Evolutionary conservation across 176 grass and related monocot species (phyloP), one percentile per base, ranked within the genome.

Genomic region (Cymbopogon citratus): DNA sequence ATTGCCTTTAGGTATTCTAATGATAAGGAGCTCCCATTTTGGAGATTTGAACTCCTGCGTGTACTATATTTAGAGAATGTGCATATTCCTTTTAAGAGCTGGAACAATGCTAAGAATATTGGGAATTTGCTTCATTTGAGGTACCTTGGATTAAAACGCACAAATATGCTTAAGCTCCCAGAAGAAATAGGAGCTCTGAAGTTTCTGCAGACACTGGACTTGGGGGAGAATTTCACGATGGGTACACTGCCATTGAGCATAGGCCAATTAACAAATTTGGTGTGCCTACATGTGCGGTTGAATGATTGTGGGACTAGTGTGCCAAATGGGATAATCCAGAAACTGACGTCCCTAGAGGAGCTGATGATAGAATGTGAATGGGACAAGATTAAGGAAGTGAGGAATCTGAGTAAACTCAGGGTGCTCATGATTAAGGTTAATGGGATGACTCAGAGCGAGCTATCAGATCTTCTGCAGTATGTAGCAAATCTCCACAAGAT

Each of bases 351-450:
- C 2, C 40, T 78, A 15, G 23, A 65, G 56, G 11, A 45, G 7
- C 33, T 64, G 9, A 0, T 16, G 1, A 9, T 63, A 23, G 0
- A 5, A 39, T 39, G 6, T 8, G 4, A 36, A 11, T 2, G 5
- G 4, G 46, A 1, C 46, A 6, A 6, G 60, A 14, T 63, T 21
- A 54, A 76, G 16, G 82, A 84, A 2, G 3, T 84, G 1, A 16
- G 72, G 9, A 31, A 11, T 8, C 36, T 76, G 33, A 14, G 7
- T 41, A 7, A 75, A 19, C 5, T 84, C n/a, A 76, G 73, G 12
- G 46, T 38, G 9, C n/a, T 83, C 0, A 0, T 0, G 0, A 34
- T 49, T 6, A 0, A 0, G 49, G 18, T 8, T 45, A 1, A 1
- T 9, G 0, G 1, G 1, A 23, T 3, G 12, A 1, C 18, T 26